Evolutionary conservation across 108 stramenopile genomes (phyloP).

Genomic region (Cyclotella choctawhatcheeana): DNA sequence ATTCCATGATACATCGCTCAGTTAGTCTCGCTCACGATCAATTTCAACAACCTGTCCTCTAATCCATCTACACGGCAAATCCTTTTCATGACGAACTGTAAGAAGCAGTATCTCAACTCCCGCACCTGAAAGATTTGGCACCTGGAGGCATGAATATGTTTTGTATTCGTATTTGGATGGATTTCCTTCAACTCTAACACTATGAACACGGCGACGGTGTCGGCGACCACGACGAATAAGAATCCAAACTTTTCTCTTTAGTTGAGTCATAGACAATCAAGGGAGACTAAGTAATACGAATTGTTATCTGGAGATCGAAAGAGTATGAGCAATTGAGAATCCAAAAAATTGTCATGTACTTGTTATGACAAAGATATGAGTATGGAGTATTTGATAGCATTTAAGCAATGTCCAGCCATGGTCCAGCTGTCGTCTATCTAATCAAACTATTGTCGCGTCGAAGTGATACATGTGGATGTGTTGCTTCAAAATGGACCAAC

Average conservation of each 20-base stretch:
- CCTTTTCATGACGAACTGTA: slow-evolving; percentile 1
- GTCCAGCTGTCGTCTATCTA: background rate
- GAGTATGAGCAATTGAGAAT: background rate
- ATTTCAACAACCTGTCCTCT: slow-evolving; percentile 5
- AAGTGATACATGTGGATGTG: background rate
- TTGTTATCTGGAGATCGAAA: background rate
- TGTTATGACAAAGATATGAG: background rate
- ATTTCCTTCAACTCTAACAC: background rate
- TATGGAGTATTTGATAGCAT: slow-evolving; percentile 1
- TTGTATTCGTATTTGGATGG: background rate
- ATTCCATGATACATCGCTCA: no score
- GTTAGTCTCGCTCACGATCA: background rate
- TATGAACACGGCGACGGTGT: background rate
- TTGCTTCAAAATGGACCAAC: background rate
- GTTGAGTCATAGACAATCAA: background rate
- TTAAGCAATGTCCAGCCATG: background rate
- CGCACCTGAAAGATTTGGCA: background rate
- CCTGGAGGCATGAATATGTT: slow-evolving; percentile 2
- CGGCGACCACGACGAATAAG: background rate
- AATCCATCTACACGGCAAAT: slow-evolving; percentile 7
- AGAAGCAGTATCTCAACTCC: slow-evolving; percentile 5
- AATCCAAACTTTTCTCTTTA: background rate
- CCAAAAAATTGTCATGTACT: no score
- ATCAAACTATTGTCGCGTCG: background rate
- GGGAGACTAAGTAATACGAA: background rate